phyloP scores from a whole-genome alignment of 805 yeast species.

The Yarrowia sp. region DNA sequence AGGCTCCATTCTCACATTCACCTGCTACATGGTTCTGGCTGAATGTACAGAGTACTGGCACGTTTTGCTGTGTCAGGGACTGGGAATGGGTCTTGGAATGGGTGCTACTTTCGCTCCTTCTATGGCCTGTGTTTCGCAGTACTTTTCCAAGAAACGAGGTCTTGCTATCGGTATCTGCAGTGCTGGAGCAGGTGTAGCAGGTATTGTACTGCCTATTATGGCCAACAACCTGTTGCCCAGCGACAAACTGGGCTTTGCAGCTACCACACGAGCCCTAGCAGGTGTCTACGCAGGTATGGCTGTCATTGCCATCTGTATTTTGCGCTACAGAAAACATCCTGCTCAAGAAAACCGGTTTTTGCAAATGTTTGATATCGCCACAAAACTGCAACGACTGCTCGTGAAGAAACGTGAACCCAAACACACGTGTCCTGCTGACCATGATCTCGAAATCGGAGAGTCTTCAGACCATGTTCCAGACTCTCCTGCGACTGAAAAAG shows the following conservation, averaged over 20 bases:
- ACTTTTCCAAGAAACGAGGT: constrained; percentile 30
- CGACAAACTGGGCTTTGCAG: constrained; percentile 41
- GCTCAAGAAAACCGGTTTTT: background rate
- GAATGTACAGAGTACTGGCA: constrained; percentile 47
- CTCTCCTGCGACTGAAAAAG: background rate
- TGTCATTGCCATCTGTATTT: constrained; percentile 20
- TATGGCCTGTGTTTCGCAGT: constrained; percentile 31
- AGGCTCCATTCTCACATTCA: constrained; percentile 33
- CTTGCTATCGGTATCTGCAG: constrained; percentile 32
- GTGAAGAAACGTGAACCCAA: background rate
- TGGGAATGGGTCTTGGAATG: constrained; percentile 46
- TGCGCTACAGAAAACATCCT: constrained; percentile 9
- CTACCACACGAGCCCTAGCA: constrained; percentile 46
- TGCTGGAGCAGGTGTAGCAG: constrained; percentile 33
- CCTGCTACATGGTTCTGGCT: constrained; percentile 37
- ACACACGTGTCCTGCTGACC: background rate
- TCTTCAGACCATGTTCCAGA: background rate
- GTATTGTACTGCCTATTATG: constrained; percentile 38
- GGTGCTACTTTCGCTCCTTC: constrained; percentile 28
- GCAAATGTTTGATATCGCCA: background rate
- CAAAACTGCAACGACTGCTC: constrained; percentile 1
- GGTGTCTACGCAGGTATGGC: constrained; percentile 31
- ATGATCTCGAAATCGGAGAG: background rate
- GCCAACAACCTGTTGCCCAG: constrained; percentile 42
- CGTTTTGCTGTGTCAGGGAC: constrained; percentile 51